Base-by-base conservation (phyloP, 164 flowering plant species). In the Liriodendron chinense region DNA sequence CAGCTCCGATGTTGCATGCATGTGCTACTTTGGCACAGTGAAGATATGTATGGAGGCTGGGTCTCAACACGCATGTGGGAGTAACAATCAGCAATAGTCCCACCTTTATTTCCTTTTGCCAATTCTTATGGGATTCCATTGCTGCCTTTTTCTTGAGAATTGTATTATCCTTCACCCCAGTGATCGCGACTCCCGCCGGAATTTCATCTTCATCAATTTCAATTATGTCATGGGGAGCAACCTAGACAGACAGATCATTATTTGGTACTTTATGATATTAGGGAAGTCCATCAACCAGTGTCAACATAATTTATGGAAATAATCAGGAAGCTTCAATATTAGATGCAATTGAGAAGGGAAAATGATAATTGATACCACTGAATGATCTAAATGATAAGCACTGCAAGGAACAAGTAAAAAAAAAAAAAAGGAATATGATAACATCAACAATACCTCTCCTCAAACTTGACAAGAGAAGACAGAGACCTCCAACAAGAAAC, bases 141-240 rank as follows among this genome's bases (percentile, higher is more conserved):
- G 34, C 50, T 4, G 56, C 67, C 43, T 74, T 74, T 22, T 49
- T 74, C 70, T 66, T 74, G 23, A 43, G 43, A 48, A 56, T n/a
- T 47, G 22, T 21, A 7, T 23, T 9, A 69, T 50, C 72, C n/a
- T 74, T 22, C 20, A 21, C 71, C 25, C 61, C 71, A 53, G 56
- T 68, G 25, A 74, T 67, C 16, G 53, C 22, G 73, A n/a, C 62
- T 28, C 34, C 72, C 56, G 66, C 21, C 47, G 43, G 23, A 65
- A 72, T 72, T 53, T 80, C 79, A 16, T 76, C 74, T 69, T 50
- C 76, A 66, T 78, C 77, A 73, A 76, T 73, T 21, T 76, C 74
- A 47, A 73, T 76, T 56, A 69, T 26, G 47, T 75, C 76, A 70
- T 56, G 28, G 62, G 76, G 63, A 64, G 70, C 72, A 59, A 70